These are phyloP conservation scores for Erodium texanum DNA, from an alignment of 441 rosid genomes.

Conservation along the genomic window DNA sequence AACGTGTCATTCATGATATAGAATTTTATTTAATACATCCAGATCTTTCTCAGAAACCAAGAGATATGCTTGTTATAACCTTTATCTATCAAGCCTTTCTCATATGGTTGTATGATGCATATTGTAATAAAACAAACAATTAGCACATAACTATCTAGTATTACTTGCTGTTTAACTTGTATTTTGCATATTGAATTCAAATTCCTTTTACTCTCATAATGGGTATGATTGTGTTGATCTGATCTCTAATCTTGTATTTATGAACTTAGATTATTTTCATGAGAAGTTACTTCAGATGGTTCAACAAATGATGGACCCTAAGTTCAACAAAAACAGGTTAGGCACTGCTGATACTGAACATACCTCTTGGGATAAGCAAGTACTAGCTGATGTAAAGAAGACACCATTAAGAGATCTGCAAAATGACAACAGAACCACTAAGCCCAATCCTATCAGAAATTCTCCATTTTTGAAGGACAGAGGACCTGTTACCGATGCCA, in stretches of 20 bases:
- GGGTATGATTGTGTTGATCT: background rate
- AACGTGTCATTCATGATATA: no score
- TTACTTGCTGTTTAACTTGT: constrained; percentile 1
- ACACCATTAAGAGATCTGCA: constrained; percentile 51
- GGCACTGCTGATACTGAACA: constrained; percentile 30
- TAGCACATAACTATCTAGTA: background rate
- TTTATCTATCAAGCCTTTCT: background rate
- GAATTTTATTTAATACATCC: no score
- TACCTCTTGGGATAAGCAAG: constrained; percentile 29
- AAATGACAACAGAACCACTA: constrained; percentile 39
- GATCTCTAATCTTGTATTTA: constrained; percentile 2
- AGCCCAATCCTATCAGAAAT: constrained; percentile 27
- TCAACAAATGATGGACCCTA: constrained; percentile 42
- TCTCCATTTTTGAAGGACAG: constrained; percentile 35
- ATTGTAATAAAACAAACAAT: background rate
- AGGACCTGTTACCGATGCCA: constrained; percentile 25
- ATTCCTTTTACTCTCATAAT: background rate
- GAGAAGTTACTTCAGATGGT: constrained; percentile 34
- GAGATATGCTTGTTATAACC: background rate
- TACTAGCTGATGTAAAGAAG: constrained; percentile 38
- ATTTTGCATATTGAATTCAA: background rate
- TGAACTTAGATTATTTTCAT: background rate
- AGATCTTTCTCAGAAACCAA: no score
- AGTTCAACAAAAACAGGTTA: constrained; percentile 32
- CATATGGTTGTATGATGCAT: background rate